These are phyloP conservation scores for Alternaria sp. DNA, from an alignment of 2,329 filamentous ascomycete species.

Conservation along the genomic window DNA sequence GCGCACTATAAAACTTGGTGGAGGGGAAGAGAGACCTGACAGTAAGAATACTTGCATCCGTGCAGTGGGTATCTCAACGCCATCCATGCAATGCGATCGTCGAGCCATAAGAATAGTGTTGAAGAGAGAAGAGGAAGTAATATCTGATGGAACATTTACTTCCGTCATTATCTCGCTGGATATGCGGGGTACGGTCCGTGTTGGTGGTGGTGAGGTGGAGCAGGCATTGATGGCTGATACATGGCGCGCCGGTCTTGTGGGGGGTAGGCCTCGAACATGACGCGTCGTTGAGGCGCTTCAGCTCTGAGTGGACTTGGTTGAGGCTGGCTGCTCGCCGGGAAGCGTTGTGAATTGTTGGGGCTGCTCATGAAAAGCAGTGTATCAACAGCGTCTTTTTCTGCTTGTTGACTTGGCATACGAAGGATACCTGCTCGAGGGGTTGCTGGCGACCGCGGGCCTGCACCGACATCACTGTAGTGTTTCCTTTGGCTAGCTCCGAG, in stretches of 20 bases:
- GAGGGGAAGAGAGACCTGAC: not conserved
- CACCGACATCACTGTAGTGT: conserved; percentile 42
- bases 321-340: conserved; percentile 36
- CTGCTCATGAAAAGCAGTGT: conserved; percentile 83
- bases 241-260: conserved; percentile 33
- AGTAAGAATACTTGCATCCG: conserved; percentile 5
- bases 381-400: conserved; percentile 82
- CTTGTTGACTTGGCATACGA: conserved; percentile 73
- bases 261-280: conserved; percentile 49
- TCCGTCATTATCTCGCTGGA: conserved; percentile 31
- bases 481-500: conserved; percentile 41
- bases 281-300: conserved; percentile 43
- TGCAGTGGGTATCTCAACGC: conserved; percentile 45
- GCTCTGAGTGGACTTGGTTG: conserved; percentile 42
- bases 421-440: conserved; percentile 60
- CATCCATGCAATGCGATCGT: conserved; percentile 44
- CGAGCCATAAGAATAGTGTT: conserved; percentile 22
- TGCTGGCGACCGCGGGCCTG: conserved; percentile 37
- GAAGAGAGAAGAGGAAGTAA: not conserved
- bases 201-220: conserved; percentile 33
- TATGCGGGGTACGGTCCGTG: conserved; percentile 39
- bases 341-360: conserved; percentile 68
- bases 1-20: conserved; percentile 1
- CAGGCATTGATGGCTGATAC: conserved; percentile 33
- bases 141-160: not conserved